These are phyloP conservation scores for Magnusiomyces magnusii DNA, from an alignment of 1,139 yeast genomes.

Conservation along the genomic window DNA sequence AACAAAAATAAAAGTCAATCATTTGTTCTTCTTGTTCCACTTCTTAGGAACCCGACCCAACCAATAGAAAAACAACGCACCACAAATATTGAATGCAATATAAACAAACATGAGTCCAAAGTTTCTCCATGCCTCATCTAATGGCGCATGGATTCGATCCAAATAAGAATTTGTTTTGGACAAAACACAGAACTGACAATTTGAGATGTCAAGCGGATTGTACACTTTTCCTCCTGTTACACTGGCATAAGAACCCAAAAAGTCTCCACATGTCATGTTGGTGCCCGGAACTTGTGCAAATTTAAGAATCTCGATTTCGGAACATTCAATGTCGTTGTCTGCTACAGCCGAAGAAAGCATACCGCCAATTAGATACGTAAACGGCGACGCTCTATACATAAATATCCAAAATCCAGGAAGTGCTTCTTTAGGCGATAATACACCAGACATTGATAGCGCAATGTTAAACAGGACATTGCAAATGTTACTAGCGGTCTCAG, in stretches of 20 bases:
- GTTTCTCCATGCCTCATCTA: slow-evolving; percentile 50
- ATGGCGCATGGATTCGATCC: slow-evolving; percentile 39
- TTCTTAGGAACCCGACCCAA: slow-evolving; percentile 28
- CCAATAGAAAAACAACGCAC: slow-evolving; percentile 56
- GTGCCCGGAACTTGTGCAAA: slow-evolving; percentile 45
- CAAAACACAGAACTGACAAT: slow-evolving; percentile 55
- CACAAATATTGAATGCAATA: slow-evolving; percentile 46
- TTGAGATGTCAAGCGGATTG: slow-evolving; percentile 44
- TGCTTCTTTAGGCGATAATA: slow-evolving; percentile 51
- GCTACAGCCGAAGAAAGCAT: slow-evolving; percentile 48
- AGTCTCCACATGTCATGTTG: slow-evolving; percentile 54
- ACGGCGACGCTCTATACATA: slow-evolving; percentile 66
- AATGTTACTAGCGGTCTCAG: slow-evolving; percentile 69
- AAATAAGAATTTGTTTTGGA: slow-evolving; percentile 49
- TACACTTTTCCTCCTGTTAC: slow-evolving; percentile 45
- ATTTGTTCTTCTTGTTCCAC: slow-evolving; percentile 6
- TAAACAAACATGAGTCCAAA: slow-evolving; percentile 49
- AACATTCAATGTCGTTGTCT: slow-evolving; percentile 48
- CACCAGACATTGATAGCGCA: slow-evolving; percentile 77
- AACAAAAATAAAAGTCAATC: too few relatives aligned
- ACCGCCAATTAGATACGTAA: slow-evolving; percentile 58
- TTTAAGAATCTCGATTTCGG: slow-evolving; percentile 43
- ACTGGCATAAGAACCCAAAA: slow-evolving; percentile 37
- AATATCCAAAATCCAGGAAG: slow-evolving; percentile 61
- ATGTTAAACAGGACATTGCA: slow-evolving; percentile 57